Base-by-base conservation (phyloP, 164 flowering plant species). In the Buxus sempervirens region DNA sequence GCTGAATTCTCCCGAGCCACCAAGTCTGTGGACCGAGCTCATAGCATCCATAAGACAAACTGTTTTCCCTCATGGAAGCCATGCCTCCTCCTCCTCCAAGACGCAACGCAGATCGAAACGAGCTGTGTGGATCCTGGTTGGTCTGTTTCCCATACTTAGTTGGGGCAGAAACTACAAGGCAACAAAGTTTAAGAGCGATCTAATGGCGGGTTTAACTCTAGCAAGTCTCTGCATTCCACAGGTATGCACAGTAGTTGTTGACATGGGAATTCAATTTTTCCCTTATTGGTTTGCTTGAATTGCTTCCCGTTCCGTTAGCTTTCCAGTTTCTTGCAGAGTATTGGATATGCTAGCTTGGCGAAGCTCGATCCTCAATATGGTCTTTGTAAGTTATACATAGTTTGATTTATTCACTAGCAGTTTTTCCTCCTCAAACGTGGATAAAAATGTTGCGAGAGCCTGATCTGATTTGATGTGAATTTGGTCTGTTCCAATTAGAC, bases 141-240 rank as follows among this genome's bases (percentile, higher is more conserved):
- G 76, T 4, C 28, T 88, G 20, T 88, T 90, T 70, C 97, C 97
- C 3, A 84, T 90, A 60, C 88, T 88, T 23, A 66, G 60, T 36
- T 88, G 91, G 94, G 88, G 84, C 53, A 74, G 83, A 18, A 78
- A 68, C 42, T 90, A 90, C 73, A 83, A 78, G 22, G 73, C 68
- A 6, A 26, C 79, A 8, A 81, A 76, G 71, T 86, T 90, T 20
- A 88, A 77, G 73, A 70, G 72, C 13, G 97, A 90, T 38, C 28
- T 90, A 22, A 75, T 90, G 83, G 88, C 97, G 0, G 97, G 97
- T 56, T 67, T 90, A 51, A 87, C 97, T 60, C 90, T 90, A 18
- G 97, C 97, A 15, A 90, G 97, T 65, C 88, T 90, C 21, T 69
- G 88, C 86, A 88, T 90, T 70, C 97, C 97, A 57, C 97, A 90